These are phyloP conservation scores for Barnettozyma pratensis DNA, from an alignment of 805 yeast species.

Conservation along the genomic window DNA sequence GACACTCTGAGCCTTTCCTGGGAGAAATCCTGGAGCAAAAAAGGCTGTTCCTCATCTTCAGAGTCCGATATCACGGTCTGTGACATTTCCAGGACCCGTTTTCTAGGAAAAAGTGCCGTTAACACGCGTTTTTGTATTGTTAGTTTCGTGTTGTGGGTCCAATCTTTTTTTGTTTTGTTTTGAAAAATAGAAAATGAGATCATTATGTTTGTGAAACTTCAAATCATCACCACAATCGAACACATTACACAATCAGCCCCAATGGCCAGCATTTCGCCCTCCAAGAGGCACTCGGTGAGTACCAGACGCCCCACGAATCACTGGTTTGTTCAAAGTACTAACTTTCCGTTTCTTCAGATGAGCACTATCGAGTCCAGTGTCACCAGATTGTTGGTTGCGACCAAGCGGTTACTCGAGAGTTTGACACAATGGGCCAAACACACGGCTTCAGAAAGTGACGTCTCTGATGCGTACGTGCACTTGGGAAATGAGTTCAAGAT, in stretches of 20 bases:
- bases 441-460: slow-evolving; percentile 74
- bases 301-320: neutral
- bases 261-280: slow-evolving; percentile 12
- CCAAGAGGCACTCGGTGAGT: slow-evolving; percentile 26
- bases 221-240: too few relatives aligned
- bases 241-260: too few relatives aligned
- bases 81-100: neutral
- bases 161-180: neutral
- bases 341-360: slow-evolving; percentile 17
- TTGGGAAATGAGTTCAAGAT: slow-evolving; percentile 91
- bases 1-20: neutral
- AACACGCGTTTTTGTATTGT: neutral
- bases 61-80: slow-evolving; percentile 8
- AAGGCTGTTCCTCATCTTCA: slow-evolving; percentile 8
- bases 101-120: neutral
- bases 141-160: neutral
- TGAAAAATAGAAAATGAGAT: too few relatives aligned
- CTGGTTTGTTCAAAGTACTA: neutral
- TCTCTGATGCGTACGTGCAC: slow-evolving; percentile 85
- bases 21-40: slow-evolving; percentile 5
- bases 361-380: slow-evolving; percentile 73
- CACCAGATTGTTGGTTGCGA: slow-evolving; percentile 74
- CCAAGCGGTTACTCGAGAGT: slow-evolving; percentile 82
- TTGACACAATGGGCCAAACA: slow-evolving; percentile 87
- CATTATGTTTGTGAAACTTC: too few relatives aligned